phyloP scores from a whole-genome alignment of 306 rosid species.

The Ochetophila trinervis region DNA sequence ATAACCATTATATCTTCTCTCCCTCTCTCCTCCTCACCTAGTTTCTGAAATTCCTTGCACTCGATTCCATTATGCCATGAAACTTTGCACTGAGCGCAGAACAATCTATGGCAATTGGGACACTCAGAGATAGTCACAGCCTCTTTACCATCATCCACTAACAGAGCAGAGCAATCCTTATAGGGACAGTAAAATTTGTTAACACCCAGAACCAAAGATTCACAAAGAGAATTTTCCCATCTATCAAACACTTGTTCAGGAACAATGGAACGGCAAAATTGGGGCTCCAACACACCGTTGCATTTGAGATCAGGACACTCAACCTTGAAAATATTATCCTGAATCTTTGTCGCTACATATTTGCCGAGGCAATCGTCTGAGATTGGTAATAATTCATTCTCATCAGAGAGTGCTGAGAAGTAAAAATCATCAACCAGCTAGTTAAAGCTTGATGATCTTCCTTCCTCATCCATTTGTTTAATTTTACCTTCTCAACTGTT shows the following conservation, averaged over 20 bases:
- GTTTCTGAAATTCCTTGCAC: conserved; percentile 34
- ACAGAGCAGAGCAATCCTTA: conserved; percentile 48
- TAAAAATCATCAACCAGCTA: conserved; percentile 51
- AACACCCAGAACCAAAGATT: conserved; percentile 34
- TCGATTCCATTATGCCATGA: conserved; percentile 55
- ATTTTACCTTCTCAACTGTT: too few species aligned
- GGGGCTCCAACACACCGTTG: conserved; percentile 39
- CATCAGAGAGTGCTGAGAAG: conserved; percentile 48
- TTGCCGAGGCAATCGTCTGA: conserved; percentile 51
- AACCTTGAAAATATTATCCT: conserved; percentile 38
- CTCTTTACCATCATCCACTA: conserved; percentile 39
- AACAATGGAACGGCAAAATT: conserved; percentile 25
- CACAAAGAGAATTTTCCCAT: conserved; percentile 54
- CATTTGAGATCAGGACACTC: conserved; percentile 58
- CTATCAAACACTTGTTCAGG: conserved; percentile 52
- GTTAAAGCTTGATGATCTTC: not conserved
- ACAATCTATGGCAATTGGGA: conserved; percentile 47
- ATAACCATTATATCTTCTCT: conserved; percentile 45
- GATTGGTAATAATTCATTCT: conserved; percentile 44
- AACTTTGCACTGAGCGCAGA: conserved; percentile 58
- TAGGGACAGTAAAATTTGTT: conserved; percentile 52
- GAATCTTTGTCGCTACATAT: conserved; percentile 45
- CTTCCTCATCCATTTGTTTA: too few species aligned
- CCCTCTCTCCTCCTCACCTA: conserved; percentile 23
- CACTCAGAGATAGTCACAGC: conserved; percentile 50